phyloP scores from a whole-genome alignment of 768 basidiomycete species.

The Macrolepiota fuliginosa region DNA sequence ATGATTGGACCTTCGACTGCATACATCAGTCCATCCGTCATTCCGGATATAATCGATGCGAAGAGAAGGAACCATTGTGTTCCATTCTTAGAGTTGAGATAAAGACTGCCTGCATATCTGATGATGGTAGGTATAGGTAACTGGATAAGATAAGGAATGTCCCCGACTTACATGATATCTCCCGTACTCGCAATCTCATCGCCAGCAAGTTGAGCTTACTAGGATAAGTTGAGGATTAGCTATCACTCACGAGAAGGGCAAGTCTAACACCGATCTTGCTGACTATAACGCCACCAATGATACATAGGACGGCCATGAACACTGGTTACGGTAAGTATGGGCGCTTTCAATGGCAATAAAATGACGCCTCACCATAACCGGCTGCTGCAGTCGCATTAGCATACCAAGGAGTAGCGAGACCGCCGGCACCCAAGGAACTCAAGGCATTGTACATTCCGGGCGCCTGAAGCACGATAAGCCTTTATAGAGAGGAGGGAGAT shows the following conservation, averaged over 20 bases:
- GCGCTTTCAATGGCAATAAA: not conserved
- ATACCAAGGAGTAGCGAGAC: conserved; percentile 31
- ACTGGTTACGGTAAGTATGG: conserved; percentile 13
- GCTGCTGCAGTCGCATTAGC: conserved; percentile 30
- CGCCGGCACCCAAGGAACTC: conserved; percentile 28
- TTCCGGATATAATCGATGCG: conserved; percentile 28
- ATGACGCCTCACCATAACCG: conserved; percentile 21
- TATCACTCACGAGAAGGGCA: conserved; percentile 20
- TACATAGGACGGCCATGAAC: conserved; percentile 29
- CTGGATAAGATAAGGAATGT: not conserved
- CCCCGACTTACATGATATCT: conserved; percentile 25
- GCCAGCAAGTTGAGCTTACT: not conserved
- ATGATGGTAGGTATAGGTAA: not conserved
- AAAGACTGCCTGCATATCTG: conserved; percentile 31
- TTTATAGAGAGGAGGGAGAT: not conserved
- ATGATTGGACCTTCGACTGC: conserved; percentile 31
- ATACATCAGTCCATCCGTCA: conserved; percentile 31
- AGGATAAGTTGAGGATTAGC: not conserved
- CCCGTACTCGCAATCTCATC: conserved; percentile 27
- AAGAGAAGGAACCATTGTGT: conserved; percentile 34
- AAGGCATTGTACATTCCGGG: conserved; percentile 34
- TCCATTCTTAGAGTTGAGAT: conserved; percentile 31
- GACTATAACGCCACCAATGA: conserved; percentile 30
- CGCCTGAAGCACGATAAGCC: conserved; percentile 17
- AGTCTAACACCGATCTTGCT: conserved; percentile 29